These are phyloP conservation scores for Apostasia ramifera DNA, from an alignment of 106 monocot genomes.

Conservation along the genomic window DNA sequence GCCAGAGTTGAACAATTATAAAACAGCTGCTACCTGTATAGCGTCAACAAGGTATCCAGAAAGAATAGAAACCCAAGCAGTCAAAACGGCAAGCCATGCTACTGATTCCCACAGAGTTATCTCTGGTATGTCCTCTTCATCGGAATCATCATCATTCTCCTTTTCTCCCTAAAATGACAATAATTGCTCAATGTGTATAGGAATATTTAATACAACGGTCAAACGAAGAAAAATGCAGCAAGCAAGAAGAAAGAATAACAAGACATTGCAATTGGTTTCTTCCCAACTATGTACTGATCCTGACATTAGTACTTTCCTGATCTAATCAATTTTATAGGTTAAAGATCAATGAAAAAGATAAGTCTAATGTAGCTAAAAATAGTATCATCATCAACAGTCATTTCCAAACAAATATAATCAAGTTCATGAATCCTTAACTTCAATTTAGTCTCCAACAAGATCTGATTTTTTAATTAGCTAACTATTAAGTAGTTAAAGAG, in stretches of 20 bases:
- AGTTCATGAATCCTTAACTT: not conserved
- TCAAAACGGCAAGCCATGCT: constrained; percentile 81
- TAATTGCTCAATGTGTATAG: not conserved
- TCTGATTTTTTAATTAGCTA: no score
- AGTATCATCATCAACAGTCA: not conserved
- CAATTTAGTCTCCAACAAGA: no score
- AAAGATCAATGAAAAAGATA: not conserved
- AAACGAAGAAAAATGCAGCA: not conserved
- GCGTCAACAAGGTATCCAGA: constrained; percentile 95
- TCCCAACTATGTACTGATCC: not conserved
- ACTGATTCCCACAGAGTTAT: constrained; percentile 76
- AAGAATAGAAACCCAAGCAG: constrained; percentile 78
- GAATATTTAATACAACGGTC: no score
- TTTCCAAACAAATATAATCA: not conserved
- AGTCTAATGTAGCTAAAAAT: not conserved
- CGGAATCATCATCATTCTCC: constrained; percentile 29
- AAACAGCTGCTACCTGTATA: constrained; percentile 58
- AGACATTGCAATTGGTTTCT: not conserved
- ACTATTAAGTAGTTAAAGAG: no score
- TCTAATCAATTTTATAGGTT: not conserved
- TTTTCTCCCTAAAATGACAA: constrained; percentile 39
- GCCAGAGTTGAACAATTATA: no score
- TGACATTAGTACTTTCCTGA: not conserved
- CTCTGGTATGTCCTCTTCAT: constrained; percentile 59
- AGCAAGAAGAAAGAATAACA: not conserved